These are phyloP conservation scores for Boletellus deceptivus DNA, from an alignment of 1,284 basidiomycete species.

Conservation along the genomic window DNA sequence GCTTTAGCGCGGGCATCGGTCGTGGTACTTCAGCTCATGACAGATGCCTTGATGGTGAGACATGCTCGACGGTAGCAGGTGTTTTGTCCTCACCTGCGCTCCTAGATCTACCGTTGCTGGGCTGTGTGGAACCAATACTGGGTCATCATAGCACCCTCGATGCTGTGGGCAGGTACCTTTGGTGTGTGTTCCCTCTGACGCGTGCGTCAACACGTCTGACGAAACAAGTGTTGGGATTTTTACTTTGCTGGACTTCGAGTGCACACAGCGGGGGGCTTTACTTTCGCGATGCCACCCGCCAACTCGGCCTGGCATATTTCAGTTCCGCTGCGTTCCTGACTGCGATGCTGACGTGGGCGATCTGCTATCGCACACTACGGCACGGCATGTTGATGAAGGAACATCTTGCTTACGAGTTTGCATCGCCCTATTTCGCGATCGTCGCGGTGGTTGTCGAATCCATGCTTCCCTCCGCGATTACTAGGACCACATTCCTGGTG, in stretches of 20 bases:
- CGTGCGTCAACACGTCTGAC: background rate
- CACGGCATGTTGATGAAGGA: slow-evolving; percentile 1
- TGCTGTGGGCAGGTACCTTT: slow-evolving; percentile 10
- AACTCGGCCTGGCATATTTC: slow-evolving; percentile 7
- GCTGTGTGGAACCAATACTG: slow-evolving; percentile 4
- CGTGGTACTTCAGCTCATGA: slow-evolving; percentile 15
- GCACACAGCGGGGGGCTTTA: slow-evolving; percentile 1
- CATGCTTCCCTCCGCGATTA: slow-evolving; percentile 11
- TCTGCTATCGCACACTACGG: slow-evolving; percentile 11
- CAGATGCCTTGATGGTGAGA: slow-evolving; percentile 18
- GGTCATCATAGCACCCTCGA: slow-evolving; percentile 4
- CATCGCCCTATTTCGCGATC: slow-evolving; percentile 6
- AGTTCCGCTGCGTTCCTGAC: slow-evolving; percentile 5
- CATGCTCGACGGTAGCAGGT: too few relatives aligned
- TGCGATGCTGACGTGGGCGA: slow-evolving; percentile 4
- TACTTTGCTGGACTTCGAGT: background rate
- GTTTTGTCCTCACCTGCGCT: background rate
- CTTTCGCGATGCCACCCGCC: background rate
- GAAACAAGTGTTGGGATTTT: slow-evolving; percentile 5
- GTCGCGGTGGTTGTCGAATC: slow-evolving; percentile 12
- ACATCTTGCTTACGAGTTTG: slow-evolving; percentile 5
- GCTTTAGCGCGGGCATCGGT: slow-evolving; percentile 2
- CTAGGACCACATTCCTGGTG: slow-evolving; percentile 7
- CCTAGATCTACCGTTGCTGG: slow-evolving; percentile 8
- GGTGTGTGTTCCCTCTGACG: background rate